Evolutionary conservation across 2,329 filamentous ascomycete genomes (phyloP), one percentile per base, ranked within the genome.

Genomic region (Penicillium sp.): DNA sequence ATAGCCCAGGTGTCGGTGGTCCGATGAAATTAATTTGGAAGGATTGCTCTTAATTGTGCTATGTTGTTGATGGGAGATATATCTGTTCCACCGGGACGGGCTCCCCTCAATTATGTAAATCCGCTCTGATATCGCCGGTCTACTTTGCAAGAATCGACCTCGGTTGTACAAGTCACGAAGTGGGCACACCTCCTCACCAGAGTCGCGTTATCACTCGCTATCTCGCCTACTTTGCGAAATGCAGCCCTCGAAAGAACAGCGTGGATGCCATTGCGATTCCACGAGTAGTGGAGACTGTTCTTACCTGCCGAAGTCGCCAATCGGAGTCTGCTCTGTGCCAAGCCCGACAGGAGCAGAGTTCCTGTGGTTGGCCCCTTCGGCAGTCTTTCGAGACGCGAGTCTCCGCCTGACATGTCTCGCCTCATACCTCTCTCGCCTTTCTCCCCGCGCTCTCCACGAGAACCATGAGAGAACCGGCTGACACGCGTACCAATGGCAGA

Each of bases 311-410:
- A 61, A 22, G 22, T 31, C 2, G 31, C 56, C 51, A 58, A 49
- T 61, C 33, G 53, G 13, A 44, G 39, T 4, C 9, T 27, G 24
- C 7, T 14, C 4, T 6, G 3, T 14, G 1, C 6, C 49, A n/a
- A 24, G n/a, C 6, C 4, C 6, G 11, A 35, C 47, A 51, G 49
- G 39, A 40, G 43, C 31, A 16, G 18, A 16, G 13, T 22, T 22
- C 9, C 19, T n/a, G 22, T 37, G 41, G 59, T 61, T 59, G 54
- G 54, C 27, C 24, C n/a, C 24, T 40, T 61, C 50, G 55, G 54
- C 56, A 59, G 58, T 31, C 27, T 37, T 40, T 16, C 13, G 22
- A 31, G 24, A 24, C 1, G 11, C 47, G 22, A 44, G 47, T 5
- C 49, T 35, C 33, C 49, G 39, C 49, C 16, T 14, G 6, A 10